Base-by-base conservation (phyloP, 2,329 filamentous ascomycete genomes). In the Fusarium fracticaudum region DNA sequence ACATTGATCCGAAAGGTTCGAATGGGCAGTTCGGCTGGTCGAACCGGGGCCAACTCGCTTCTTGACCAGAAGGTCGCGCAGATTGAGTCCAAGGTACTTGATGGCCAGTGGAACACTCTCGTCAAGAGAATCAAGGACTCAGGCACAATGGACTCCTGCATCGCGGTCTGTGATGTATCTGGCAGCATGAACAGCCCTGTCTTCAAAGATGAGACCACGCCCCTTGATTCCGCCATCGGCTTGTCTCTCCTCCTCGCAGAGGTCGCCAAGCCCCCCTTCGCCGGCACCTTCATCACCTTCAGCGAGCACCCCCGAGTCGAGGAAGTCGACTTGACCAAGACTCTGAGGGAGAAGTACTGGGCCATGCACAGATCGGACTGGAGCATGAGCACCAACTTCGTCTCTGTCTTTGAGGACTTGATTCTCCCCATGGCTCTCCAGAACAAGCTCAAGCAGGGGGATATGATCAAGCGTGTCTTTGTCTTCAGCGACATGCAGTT, bases 401-500 rank as follows among this genome's bases (percentile, higher is more conserved):
- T 85, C 10, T 83, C 86, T 29, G 88, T 90, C 8, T 91, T 91
- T 64, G 84, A 86, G 59, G 59, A 84, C 0, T 80, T 90, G 4
- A 85, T 91, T 53, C 84, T 91, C 1, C 87, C 87, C 6, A 85
- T 89, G 82, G 89, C 89, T 0, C 60, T 86, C 13, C 50, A 82
- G 53, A 83, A 89, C 71, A 84, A 87, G 17, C 74, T 91, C 40
- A 84, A 81, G 71, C 85, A 83, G 44, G 87, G 89, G 61, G 85
- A 91, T 44, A 91, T 91, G 88, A 85, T 91, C 22, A 90, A 90
- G 80, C 86, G 87, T 8, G 77, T 91, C 22, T 90, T 91, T 74
- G 86, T 91, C 40, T 91, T 91, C 74, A 87, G 83, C 50, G 89
- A 90, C 76, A 91, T 91, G 89, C 88, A 91, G 50, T 91, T 91